Evolutionary conservation across 257 asterid genomes (phyloP), one percentile per base, ranked within the genome.

Genomic region (Solanum verrucosum): DNA sequence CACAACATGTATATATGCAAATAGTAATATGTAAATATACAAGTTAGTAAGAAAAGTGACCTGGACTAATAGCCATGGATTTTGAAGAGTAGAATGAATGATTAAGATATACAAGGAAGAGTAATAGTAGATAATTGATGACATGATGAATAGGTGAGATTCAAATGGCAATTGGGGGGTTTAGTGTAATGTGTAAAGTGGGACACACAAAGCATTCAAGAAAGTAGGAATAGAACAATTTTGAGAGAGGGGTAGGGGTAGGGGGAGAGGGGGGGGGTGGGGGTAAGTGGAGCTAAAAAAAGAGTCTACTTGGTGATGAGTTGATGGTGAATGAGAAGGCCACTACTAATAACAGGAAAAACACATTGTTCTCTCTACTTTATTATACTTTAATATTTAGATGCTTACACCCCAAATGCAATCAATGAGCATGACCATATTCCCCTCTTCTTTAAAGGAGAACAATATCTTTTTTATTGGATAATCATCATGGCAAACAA

Each of bases 311-410:
- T 83, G 91, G 88, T 90, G 89, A 88, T 88, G 89, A 90, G 89
- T 87, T 88, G 91, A 89, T 91, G 92, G 92, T 93, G 95, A 94
- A 94, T 91, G 88, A 94, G 98, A 95, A 96, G 93, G 95, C 95
- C 96, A 94, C 98, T 89, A 90, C 92, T 93, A 90, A 91, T 87
- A 56, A 82, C 86, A 82, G 44, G 70, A 73, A 85, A 89, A 90
- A 88, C 42, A 91, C 90, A 84, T 90, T 89, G 91, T 91, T 85
- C 87, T 88, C 35, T 88, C 14, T 83, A 31, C 67, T 89, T 74
- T 79, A 29, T 86, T 60, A 56, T 56, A 68, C 88, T 88, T 88
- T 77, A 78, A 88, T 87, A 82, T 87, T 87, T 72, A 89, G 96
- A 93, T 95, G 96, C 95, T 90, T 89, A 93, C 84, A 85, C 9